These are phyloP conservation scores for Ilyonectria destructans DNA, from an alignment of 2,329 filamentous ascomycete genomes.

Conservation along the genomic window DNA sequence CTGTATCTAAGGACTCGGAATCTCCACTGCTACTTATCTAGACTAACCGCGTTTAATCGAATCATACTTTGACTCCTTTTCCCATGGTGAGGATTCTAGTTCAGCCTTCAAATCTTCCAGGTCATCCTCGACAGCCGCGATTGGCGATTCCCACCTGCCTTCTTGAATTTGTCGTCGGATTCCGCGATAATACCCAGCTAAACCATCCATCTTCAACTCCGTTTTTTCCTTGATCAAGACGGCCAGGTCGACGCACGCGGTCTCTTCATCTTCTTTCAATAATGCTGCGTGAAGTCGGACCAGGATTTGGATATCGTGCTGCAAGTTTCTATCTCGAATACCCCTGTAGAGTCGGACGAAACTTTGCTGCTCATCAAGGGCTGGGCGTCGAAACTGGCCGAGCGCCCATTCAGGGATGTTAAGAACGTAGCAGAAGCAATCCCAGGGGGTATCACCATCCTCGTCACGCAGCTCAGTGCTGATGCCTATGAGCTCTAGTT, in stretches of 20 bases:
- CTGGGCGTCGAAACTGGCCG: not conserved
- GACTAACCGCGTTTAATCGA: too few species aligned
- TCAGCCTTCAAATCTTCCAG: not conserved
- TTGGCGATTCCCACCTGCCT: not conserved
- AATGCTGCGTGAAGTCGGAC: not conserved
- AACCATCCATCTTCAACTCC: not conserved
- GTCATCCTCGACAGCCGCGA: not conserved
- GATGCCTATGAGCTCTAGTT: not conserved
- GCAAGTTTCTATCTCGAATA: constrained; percentile 17
- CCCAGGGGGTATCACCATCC: not conserved
- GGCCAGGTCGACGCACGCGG: not conserved
- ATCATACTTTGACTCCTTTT: not conserved
- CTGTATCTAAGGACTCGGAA: too few species aligned
- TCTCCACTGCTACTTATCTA: too few species aligned
- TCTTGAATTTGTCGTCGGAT: not conserved
- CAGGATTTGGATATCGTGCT: not conserved
- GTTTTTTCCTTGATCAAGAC: not conserved
- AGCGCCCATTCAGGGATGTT: too few species aligned
- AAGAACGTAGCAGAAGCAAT: not conserved
- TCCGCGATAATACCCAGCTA: not conserved
- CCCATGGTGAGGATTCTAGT: not conserved
- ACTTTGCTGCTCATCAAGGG: not conserved
- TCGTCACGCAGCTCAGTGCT: not conserved
- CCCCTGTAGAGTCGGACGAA: constrained; percentile 11
- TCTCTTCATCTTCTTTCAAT: not conserved